phyloP scores from a whole-genome alignment of 163 green algal species.

The Scenedesmus sp. region DNA sequence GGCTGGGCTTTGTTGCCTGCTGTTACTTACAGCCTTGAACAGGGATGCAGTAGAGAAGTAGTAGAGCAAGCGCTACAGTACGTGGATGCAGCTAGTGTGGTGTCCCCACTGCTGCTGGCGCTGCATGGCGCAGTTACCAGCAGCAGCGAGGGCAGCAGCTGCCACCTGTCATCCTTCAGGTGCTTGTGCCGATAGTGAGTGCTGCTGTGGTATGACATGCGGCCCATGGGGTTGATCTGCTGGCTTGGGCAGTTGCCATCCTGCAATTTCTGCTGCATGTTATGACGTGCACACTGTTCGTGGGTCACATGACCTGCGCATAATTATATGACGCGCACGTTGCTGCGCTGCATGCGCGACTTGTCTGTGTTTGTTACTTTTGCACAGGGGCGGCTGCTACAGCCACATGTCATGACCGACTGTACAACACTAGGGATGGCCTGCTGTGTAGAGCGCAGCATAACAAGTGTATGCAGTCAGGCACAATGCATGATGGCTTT shows the following conservation, averaged over 20 bases:
- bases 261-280: neutral
- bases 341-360: neutral
- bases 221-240: neutral
- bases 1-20: neutral
- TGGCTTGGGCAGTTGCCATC: neutral
- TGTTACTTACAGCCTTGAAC: neutral
- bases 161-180: neutral
- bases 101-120: neutral
- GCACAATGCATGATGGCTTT: neutral
- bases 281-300: neutral
- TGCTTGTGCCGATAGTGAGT: neutral
- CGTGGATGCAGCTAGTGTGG: neutral
- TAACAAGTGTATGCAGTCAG: neutral
- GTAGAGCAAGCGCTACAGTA: neutral
- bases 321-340: no score
- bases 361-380: neutral
- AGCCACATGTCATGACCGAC: neutral
- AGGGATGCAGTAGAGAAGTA: neutral
- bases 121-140: neutral
- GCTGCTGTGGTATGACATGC: neutral
- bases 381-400: neutral
- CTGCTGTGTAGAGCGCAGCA: neutral
- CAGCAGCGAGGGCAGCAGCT: neutral
- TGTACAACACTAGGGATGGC: slow-evolving; percentile 1
- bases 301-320: no score